These are phyloP conservation scores for Tetracladium setigerum DNA, from an alignment of 495 filamentous ascomycete genomes.

Conservation along the genomic window DNA sequence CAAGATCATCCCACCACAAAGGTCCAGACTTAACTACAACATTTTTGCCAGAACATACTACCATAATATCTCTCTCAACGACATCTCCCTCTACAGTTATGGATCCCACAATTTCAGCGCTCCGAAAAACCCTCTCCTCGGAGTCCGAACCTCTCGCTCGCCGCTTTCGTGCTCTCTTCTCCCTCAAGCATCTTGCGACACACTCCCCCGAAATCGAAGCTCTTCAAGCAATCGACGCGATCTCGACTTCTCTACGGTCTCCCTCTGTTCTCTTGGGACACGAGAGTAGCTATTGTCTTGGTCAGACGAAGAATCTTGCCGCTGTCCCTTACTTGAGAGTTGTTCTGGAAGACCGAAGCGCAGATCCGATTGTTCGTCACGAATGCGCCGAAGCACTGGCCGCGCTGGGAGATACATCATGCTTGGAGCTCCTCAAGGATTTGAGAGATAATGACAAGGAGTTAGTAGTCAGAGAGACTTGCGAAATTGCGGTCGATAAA, in stretches of 20 bases:
- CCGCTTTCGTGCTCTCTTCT: conserved; percentile 96
- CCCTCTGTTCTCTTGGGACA: conserved; percentile 86
- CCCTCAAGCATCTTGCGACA: conserved; percentile 85
- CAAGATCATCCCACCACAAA: too few species aligned
- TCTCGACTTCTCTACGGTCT: conserved; percentile 80
- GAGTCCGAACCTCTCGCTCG: conserved; percentile 76
- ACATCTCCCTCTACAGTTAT: conserved; percentile 7
- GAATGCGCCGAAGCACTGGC: conserved; percentile 95
- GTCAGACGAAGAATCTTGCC: conserved; percentile 72
- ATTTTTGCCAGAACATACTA: too few species aligned
- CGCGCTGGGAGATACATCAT: conserved; percentile 67
- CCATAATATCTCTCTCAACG: conserved; percentile 15
- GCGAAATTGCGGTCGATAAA: conserved; percentile 88
- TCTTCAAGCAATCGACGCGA: conserved; percentile 77
- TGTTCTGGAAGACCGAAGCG: conserved; percentile 67
- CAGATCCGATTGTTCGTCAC: conserved; percentile 93
- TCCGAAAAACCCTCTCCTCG: conserved; percentile 64
- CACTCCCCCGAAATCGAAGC: conserved; percentile 56
- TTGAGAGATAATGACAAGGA: conserved; percentile 66
- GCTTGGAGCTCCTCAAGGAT: conserved; percentile 61
- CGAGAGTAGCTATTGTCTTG: conserved; percentile 94
- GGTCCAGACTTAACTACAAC: too few species aligned
- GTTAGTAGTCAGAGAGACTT: conserved; percentile 84
- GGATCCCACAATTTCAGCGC: conserved; percentile 10
- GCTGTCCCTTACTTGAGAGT: conserved; percentile 65